These are phyloP conservation scores for Termitomyces sp. DNA, from an alignment of 768 basidiomycete species.

Conservation along the genomic window DNA sequence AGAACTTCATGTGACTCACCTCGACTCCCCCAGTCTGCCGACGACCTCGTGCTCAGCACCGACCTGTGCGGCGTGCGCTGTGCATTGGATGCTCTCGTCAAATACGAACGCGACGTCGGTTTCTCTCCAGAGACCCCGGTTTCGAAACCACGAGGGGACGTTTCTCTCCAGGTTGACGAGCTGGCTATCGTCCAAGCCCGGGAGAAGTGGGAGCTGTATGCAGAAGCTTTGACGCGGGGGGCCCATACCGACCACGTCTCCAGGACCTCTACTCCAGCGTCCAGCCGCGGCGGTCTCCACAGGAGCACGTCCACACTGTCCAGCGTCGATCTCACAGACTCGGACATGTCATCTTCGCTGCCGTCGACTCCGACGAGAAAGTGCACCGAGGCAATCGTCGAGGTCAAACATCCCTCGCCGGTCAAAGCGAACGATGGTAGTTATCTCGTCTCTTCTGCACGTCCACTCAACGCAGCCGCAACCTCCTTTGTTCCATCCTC, in stretches of 20 bases:
- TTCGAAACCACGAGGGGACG: conserved; percentile 3
- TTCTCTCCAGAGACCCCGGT: conserved; percentile 22
- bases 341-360: conserved; percentile 35
- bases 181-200: conserved; percentile 26
- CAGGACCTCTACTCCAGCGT: conserved; percentile 14
- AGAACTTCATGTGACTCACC: conserved; percentile 7
- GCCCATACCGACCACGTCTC: conserved; percentile 6
- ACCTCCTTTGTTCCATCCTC: conserved; percentile 39
- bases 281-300: conserved; percentile 19
- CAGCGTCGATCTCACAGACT: conserved; percentile 38
- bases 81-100: conserved; percentile 28
- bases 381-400: conserved; percentile 28
- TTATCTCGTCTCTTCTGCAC: conserved; percentile 14
- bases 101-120: conserved; percentile 39
- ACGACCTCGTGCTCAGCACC: conserved; percentile 27
- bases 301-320: conserved; percentile 30
- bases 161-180: conserved; percentile 25
- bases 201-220: conserved; percentile 36
- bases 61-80: conserved; percentile 33
- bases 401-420: conserved; percentile 29
- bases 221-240: conserved; percentile 31
- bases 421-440: conserved; percentile 14
- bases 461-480: conserved; percentile 37
- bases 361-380: conserved; percentile 48
- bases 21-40: conserved; percentile 5